Evolutionary conservation across 2,329 filamentous ascomycete species (phyloP).

Genomic region (Penicillium sp.): DNA sequence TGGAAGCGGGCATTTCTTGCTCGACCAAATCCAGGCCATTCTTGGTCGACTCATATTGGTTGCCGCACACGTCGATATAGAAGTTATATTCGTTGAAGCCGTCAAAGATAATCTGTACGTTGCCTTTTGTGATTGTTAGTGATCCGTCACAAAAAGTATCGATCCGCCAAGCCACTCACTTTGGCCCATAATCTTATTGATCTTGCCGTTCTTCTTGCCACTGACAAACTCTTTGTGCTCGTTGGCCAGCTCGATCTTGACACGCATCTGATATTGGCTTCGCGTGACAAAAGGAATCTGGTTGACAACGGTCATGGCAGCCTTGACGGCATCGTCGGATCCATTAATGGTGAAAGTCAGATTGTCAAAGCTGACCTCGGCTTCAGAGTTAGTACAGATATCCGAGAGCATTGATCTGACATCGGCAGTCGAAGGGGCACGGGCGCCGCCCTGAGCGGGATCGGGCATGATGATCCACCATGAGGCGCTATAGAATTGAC

Average conservation of each 20-base stretch:
- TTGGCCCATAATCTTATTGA: slow-evolving; percentile 99
- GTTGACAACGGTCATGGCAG: slow-evolving; percentile 89
- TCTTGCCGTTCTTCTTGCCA: slow-evolving; percentile 99
- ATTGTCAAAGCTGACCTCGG: slow-evolving; percentile 92
- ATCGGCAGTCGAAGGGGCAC: slow-evolving; percentile 62
- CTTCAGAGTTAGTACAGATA: slow-evolving; percentile 93
- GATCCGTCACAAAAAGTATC: background rate
- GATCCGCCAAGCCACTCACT: slow-evolving; percentile 55
- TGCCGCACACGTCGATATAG: slow-evolving; percentile 95
- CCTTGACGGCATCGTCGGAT: slow-evolving; percentile 93
- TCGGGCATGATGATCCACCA: slow-evolving; percentile 90
- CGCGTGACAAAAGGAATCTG: slow-evolving; percentile 86
- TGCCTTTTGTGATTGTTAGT: slow-evolving; percentile 52
- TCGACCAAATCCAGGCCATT: slow-evolving; percentile 89
- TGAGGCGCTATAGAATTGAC: slow-evolving; percentile 94
- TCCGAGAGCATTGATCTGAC: slow-evolving; percentile 89
- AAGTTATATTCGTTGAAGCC: slow-evolving; percentile 99
- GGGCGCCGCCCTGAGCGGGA: slow-evolving; percentile 57
- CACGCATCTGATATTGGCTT: slow-evolving; percentile 85
- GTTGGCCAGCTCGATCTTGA: slow-evolving; percentile 98
- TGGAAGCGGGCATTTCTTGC: slow-evolving; percentile 98
- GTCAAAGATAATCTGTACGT: slow-evolving; percentile 98
- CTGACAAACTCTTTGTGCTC: slow-evolving; percentile 99
- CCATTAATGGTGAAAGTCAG: slow-evolving; percentile 91
- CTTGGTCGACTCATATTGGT: slow-evolving; percentile 90